These are phyloP conservation scores for Yamagishiella unicocca DNA, from an alignment of 139 green algal genomes.

Conservation along the genomic window DNA sequence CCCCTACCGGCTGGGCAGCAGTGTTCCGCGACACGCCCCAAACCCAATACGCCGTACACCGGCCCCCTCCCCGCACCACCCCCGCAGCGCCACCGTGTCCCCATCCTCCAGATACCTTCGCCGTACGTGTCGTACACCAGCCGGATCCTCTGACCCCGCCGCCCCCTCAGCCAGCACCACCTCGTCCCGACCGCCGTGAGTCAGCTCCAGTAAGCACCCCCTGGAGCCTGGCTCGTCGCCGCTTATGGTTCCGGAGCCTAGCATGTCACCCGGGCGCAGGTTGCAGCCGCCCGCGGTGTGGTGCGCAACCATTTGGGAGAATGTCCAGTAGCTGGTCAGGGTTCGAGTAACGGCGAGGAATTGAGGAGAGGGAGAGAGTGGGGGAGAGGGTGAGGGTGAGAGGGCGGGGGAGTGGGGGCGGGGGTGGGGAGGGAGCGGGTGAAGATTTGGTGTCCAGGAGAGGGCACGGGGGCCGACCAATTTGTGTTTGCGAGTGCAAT, in stretches of 20 bases:
- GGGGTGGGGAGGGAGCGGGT: background rate
- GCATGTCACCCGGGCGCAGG: conserved; percentile 87
- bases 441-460: background rate
- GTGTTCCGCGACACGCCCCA: conserved; percentile 78
- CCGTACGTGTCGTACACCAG: background rate
- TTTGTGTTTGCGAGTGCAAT: background rate
- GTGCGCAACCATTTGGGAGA: conserved; percentile 94
- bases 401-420: background rate
- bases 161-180: background rate
- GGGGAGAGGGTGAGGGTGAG: background rate
- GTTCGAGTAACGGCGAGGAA: too few species aligned
- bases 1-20: too few species aligned
- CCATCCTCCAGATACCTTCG: conserved; percentile 84
- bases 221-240: conserved; percentile 47
- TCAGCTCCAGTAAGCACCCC: conserved; percentile 82
- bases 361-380: background rate
- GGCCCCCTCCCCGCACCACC: conserved; percentile 68
- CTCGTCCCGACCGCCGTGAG: conserved; percentile 62
- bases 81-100: conserved; percentile 83
- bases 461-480: background rate
- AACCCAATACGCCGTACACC: conserved; percentile 78
- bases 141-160: background rate
- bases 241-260: conserved; percentile 93
- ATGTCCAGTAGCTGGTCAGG: conserved; percentile 86
- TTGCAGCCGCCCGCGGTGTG: conserved; percentile 93